A percentile compares a stretch with the other conserved stretches of the same genome.
These are phyloP conservation scores for Marvania coccoides DNA, from an alignment of 139 green algal genomes.

Conservation along the genomic window DNA sequence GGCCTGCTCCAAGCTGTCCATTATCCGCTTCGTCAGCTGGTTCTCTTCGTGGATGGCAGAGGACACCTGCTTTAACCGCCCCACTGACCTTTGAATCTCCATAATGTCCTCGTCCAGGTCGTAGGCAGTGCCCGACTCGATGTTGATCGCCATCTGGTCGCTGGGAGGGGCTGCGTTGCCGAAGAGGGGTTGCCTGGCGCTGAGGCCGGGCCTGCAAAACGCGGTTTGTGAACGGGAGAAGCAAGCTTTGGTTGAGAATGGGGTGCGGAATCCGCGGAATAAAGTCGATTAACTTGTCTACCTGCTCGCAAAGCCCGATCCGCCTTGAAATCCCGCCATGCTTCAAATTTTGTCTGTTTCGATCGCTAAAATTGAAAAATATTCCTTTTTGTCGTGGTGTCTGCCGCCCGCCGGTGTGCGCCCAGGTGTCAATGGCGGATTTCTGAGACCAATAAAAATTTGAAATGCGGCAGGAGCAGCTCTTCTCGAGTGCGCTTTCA, in stretches of 20 bases:
- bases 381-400: neutral
- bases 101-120: conserved; percentile 9
- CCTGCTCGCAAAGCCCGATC: neutral
- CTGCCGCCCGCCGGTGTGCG: neutral
- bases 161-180: neutral
- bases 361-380: neutral
- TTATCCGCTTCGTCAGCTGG: conserved; percentile 1
- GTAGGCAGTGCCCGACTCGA: conserved; percentile 4
- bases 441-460: neutral
- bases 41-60: conserved; percentile 9
- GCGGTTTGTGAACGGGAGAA: too few species aligned
- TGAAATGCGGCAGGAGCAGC: neutral
- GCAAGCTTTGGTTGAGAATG: too few species aligned
- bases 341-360: neutral
- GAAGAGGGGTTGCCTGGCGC: conserved; percentile 1
- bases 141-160: conserved; percentile 6
- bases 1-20: conserved; percentile 2
- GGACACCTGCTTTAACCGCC: conserved; percentile 9
- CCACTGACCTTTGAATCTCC: conserved; percentile 1
- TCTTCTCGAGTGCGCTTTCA: neutral
- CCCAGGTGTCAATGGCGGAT: neutral
- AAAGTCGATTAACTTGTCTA: too few species aligned
- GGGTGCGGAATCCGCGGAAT: too few species aligned
- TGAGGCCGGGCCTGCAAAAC: conserved; percentile 11
- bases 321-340: neutral